Base-by-base conservation (phyloP, 345 rosid genomes). In the Linum lewisii region DNA sequence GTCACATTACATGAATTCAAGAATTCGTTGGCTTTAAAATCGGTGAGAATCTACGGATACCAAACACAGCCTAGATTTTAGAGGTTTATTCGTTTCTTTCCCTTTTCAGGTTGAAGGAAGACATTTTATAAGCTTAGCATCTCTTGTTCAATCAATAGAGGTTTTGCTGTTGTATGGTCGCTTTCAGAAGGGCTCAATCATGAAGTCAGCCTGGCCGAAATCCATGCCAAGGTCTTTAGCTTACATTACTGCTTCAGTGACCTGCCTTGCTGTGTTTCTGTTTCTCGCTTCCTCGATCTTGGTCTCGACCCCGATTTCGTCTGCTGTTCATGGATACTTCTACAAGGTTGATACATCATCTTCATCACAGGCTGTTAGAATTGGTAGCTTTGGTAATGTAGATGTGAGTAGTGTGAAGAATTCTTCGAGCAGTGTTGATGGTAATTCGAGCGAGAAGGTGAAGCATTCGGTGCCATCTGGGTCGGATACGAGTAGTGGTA, bases 251-350 rank as follows among this genome's bases (percentile, higher is more conserved):
- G 70, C 77, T 58, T 72, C 82, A 14, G 72, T 80, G 36, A 95
- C 79, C 59, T 86, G 91, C 36, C 73, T 88, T 58, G 85, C 88
- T 23, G 36, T 78, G 60, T 79, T 88, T 74, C 66, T 88, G 74
- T 24, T 86, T 58, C 64, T 85, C 50, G 95, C 82, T 63, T 87
- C 94, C 16, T 69, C 71, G 78, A 70, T 90, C 71, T 71, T 82
- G 22, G 73, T 84, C 61, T 80, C 86, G 1, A 63, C 70, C 62
- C 97, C 94, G 0, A 67, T 81, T 18, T 68, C 84, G 72, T 77
- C 87, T 14, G 74, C 84, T 3, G 70, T 85, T 24, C 75, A 69
- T 38, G 79, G 78, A 7, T 77, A 83, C 44, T 83, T 88, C 64
- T 84, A 81, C n/a, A 79, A 85, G 25, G 57, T 77, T 58, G 85